These are phyloP conservation scores for Diphasiastrum complanatum DNA, from an alignment of 83 land plant genomes.

Conservation along the genomic window DNA sequence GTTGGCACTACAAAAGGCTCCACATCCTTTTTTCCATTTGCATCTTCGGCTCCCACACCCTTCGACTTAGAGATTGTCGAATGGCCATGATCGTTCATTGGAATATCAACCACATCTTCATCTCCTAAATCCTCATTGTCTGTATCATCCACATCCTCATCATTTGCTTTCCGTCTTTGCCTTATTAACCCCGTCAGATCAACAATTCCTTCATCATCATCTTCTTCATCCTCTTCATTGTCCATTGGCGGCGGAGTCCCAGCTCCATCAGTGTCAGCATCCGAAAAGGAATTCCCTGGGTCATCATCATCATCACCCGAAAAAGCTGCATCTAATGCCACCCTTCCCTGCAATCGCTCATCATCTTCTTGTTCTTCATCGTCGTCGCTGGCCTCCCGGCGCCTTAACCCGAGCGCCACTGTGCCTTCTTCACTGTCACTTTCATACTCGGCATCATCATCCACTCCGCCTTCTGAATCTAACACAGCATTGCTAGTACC, in stretches of 20 bases:
- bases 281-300: conserved; percentile 15
- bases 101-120: neutral
- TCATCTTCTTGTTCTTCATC: conserved; percentile 57
- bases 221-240: conserved; percentile 7
- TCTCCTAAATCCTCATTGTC: neutral
- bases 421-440: conserved; percentile 68
- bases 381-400: conserved; percentile 85
- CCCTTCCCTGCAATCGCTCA: neutral
- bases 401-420: conserved; percentile 62
- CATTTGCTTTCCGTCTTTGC: conserved; percentile 5
- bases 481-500: too few species aligned
- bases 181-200: neutral
- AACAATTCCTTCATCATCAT: conserved; percentile 22
- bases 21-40: conserved; percentile 46
- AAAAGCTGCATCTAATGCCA: conserved; percentile 6
- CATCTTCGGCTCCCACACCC: neutral
- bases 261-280: conserved; percentile 39
- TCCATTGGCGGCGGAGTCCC: conserved; percentile 38
- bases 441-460: conserved; percentile 61
- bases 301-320: conserved; percentile 55
- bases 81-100: neutral
- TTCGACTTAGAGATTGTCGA: neutral
- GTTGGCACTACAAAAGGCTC: conserved; percentile 96
- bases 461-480: too few species aligned
- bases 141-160: conserved; percentile 1